phyloP scores from a whole-genome alignment of 306 rosid species.

The apple (Malus domestica) region DNA sequence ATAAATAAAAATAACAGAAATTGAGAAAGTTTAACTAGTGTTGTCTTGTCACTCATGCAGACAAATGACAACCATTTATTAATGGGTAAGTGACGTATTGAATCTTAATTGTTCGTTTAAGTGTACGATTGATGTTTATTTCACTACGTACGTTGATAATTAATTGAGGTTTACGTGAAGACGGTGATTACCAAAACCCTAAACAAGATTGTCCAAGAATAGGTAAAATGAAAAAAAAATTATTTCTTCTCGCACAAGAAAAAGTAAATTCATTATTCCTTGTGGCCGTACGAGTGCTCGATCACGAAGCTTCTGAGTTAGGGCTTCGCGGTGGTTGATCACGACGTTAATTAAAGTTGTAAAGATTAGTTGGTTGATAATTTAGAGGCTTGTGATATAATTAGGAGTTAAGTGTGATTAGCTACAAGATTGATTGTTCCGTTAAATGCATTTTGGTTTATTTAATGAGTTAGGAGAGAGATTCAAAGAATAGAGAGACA shows the following conservation, averaged over 20 bases:
- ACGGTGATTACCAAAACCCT: background rate
- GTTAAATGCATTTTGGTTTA: background rate
- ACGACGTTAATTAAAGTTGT: background rate
- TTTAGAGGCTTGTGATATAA: background rate
- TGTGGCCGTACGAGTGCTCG: background rate
- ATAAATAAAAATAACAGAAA: too few species aligned
- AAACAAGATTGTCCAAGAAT: background rate
- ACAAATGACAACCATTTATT: background rate
- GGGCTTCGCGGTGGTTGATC: background rate
- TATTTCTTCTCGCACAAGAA: background rate
- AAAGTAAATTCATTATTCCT: background rate
- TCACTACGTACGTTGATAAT: background rate
- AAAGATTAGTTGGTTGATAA: background rate
- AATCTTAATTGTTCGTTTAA: background rate
- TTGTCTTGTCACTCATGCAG: too few species aligned
- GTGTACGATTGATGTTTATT: too few species aligned
- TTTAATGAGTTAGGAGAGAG: constrained; percentile 9
- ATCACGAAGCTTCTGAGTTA: background rate
- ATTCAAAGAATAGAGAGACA: background rate
- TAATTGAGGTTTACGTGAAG: background rate
- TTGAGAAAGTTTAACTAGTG: background rate
- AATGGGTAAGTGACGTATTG: background rate
- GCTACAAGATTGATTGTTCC: background rate
- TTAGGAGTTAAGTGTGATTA: background rate
- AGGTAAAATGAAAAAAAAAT: too few species aligned